Conservation (phyloP, 2,329 filamentous ascomycete genomes). For the Penicillium italicum region DNA sequence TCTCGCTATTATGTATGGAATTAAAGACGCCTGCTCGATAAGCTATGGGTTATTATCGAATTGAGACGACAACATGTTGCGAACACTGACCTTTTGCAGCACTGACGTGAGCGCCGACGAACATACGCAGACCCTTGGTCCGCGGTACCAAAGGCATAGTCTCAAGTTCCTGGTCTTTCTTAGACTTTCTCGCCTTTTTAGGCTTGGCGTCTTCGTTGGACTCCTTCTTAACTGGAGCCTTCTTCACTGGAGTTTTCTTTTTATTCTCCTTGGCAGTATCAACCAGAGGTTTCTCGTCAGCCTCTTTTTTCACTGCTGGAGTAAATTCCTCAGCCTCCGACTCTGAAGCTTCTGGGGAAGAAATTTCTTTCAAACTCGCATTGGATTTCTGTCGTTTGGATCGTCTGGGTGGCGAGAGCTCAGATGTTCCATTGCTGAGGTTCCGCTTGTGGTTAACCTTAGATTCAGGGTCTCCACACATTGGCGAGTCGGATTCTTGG, state of each 20-base stretch:
- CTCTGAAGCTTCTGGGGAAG: conserved; percentile 17
- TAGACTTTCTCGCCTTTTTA: conserved; percentile 54
- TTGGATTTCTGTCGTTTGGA: conserved; percentile 31
- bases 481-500: neutral
- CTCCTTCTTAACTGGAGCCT: conserved; percentile 17
- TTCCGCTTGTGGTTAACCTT: conserved; percentile 27
- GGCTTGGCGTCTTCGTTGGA: conserved; percentile 29
- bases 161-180: conserved; percentile 53
- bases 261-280: conserved; percentile 15
- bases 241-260: conserved; percentile 10
- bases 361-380: conserved; percentile 18
- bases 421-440: conserved; percentile 23
- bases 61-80: neutral
- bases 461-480: conserved; percentile 5
- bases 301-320: conserved; percentile 6
- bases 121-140: conserved; percentile 70
- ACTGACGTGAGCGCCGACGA: conserved; percentile 89
- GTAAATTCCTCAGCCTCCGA: conserved; percentile 13
- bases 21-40: conserved; percentile 73
- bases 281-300: neutral
- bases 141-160: conserved; percentile 64
- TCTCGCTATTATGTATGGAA: conserved; percentile 69
- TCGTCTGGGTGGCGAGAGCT: conserved; percentile 25
- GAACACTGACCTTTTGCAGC: conserved; percentile 68
- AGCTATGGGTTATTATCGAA: conserved; percentile 12